A percentile compares a stretch with the other conserved stretches of the same genome.
phyloP scores from a whole-genome alignment of 371 early-diverging fungal species.

The Mortierella sp. region DNA sequence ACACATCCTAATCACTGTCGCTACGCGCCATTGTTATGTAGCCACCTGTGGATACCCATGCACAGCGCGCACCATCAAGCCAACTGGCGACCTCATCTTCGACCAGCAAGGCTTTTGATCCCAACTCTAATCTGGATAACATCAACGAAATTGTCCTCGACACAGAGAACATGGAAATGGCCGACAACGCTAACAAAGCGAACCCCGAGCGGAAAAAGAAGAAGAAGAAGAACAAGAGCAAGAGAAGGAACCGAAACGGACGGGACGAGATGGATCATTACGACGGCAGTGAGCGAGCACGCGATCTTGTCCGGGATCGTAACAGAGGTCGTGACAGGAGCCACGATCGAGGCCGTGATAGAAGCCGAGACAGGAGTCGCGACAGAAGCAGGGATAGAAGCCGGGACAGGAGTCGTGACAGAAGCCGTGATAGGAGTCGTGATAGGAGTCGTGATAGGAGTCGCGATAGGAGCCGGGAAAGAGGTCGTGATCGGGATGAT shows the following conservation, averaged over 20 bases:
- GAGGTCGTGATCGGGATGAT: slow-evolving; percentile 20
- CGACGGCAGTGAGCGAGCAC: slow-evolving; percentile 41
- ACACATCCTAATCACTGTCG: background rate
- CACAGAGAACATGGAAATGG: slow-evolving; percentile 23
- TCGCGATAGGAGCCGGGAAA: slow-evolving; percentile 27
- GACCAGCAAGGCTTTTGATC: background rate
- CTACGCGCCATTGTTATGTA: background rate
- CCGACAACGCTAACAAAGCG: slow-evolving; percentile 9
- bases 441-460: slow-evolving; percentile 26
- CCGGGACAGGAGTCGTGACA: slow-evolving; percentile 3
- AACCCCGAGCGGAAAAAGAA: slow-evolving; percentile 33
- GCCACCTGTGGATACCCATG: background rate
- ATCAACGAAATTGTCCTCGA: slow-evolving; percentile 55
- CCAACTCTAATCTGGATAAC: slow-evolving; percentile 38
- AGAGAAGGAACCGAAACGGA: slow-evolving; percentile 12
- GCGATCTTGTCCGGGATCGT: slow-evolving; percentile 34
- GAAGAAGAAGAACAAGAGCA: slow-evolving; percentile 34
- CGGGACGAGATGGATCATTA: slow-evolving; percentile 38
- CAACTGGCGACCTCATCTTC: background rate
- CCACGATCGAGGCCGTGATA: background rate
- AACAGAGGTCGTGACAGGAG: slow-evolving; percentile 12
- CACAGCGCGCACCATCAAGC: background rate
- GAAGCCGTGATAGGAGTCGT: slow-evolving; percentile 4
- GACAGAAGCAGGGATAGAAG: background rate
- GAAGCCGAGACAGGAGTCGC: slow-evolving; percentile 16